Evolutionary conservation across 306 rosid species (phyloP), one percentile per base, ranked within the genome.

Genomic region (Malus sylvestris): DNA sequence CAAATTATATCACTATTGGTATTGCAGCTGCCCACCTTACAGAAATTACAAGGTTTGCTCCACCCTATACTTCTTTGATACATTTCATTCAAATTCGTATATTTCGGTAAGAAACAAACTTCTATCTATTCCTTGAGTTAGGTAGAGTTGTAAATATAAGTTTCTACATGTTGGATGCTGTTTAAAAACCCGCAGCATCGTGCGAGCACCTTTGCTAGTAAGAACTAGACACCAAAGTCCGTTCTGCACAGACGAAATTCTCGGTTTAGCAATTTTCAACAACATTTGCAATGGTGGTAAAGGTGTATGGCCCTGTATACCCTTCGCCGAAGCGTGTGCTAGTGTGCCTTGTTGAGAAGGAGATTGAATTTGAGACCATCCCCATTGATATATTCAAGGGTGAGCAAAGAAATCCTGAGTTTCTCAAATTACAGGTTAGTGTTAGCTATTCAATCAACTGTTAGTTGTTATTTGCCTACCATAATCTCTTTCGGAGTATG

Each of bases 381-480:
- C 81, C 84, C 30, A 5, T 84, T 71, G 71, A 86, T 79, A 2
- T 83, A 44, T 0, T 7, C 20, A 77, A 77, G n/a, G 75, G 72
- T 3, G 83, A 84, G 38, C 84, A 86, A 0, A 84, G 77, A 38
- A 52, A 71, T 45, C 88, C 90, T 38, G 84, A 81, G 6, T 84
- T 49, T 64, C 90, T 86, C 70, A 84, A 84, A 53, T 79, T 83
- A 16, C 90, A 81, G 76, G 90, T 72, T 65, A 33, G 70, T 15
- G 19, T 8, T 19, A 32, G 70, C 27, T 33, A 32, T 19, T 33
- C 6, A 32, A 19, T 18, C 46, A 33, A 8, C 20, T 65, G 70
- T 65, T 27, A 27, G 25, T 65, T 19, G 7, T 38, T 38, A 38
- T 38, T 38, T 38, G 42, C 42, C 42, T 38, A 38, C 42, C 42